Conservation (phyloP, 257 asterid genomes). For the Jacaranda copaia region DNA sequence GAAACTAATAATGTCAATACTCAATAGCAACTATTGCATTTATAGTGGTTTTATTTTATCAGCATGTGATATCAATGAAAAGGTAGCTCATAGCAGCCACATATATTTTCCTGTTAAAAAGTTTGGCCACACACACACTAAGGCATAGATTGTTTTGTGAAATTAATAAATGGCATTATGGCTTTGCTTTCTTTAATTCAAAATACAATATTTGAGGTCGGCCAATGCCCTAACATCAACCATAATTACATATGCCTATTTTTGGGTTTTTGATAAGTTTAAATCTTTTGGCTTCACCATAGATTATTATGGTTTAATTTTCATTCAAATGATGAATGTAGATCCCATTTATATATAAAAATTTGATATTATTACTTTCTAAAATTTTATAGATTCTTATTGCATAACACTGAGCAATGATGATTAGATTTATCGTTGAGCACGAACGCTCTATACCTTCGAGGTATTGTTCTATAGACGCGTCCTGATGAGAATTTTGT, state of each 20-base stretch:
- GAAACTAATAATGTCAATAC: constrained; percentile 38
- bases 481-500: no score
- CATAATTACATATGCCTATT: neutral
- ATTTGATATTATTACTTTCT: no score
- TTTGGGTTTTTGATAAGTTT: neutral
- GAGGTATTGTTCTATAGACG: no score
- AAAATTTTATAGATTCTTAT: no score
- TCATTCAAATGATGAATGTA: no score
- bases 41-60: constrained; percentile 31
- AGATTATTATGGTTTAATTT: no score
- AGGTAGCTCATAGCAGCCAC: neutral
- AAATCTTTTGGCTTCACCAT: neutral
- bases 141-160: neutral
- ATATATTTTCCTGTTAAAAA: neutral
- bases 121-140: no score
- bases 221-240: neutral
- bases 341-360: no score
- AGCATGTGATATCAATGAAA: constrained; percentile 33
- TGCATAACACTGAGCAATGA: no score
- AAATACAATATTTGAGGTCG: neutral
- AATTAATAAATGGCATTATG: neutral
- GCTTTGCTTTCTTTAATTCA: neutral
- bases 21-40: constrained; percentile 27
- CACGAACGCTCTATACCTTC: no score
- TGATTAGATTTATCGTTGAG: no score